phyloP scores from a whole-genome alignment of 345 rosid genomes.

The Durio zibethinus region DNA sequence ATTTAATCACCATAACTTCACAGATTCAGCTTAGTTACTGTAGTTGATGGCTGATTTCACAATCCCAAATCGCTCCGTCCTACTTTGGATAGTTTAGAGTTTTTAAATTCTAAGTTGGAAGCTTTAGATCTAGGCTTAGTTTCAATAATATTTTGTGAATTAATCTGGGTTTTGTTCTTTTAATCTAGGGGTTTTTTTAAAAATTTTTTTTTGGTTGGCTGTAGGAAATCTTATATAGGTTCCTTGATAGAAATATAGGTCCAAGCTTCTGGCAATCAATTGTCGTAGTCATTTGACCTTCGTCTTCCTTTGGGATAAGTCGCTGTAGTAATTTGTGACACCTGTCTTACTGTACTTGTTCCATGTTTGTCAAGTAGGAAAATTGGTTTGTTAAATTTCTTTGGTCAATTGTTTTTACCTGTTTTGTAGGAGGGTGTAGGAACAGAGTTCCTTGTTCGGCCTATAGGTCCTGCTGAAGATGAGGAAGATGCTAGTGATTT shows the following conservation, averaged over 20 bases:
- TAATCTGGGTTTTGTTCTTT: neutral
- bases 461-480: constrained; percentile 74
- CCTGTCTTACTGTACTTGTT: neutral
- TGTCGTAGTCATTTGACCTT: neutral
- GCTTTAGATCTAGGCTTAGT: neutral
- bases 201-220: neutral
- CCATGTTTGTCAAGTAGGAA: neutral
- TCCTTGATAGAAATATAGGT: neutral
- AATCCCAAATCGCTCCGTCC: neutral
- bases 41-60: neutral
- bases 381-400: constrained; percentile 11
- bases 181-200: neutral
- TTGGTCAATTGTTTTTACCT: neutral
- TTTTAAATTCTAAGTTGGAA: neutral
- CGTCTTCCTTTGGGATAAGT: neutral
- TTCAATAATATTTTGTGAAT: neutral
- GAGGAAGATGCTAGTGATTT: constrained; percentile 92
- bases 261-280: neutral
- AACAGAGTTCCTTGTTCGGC: constrained; percentile 78
- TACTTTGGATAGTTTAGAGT: neutral
- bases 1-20: neutral
- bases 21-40: neutral
- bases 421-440: constrained; percentile 61
- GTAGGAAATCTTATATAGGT: neutral
- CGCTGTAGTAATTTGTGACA: neutral